Base-by-base conservation (phyloP, 2,329 filamentous ascomycete genomes). In the Exophiala dermatitidis region DNA sequence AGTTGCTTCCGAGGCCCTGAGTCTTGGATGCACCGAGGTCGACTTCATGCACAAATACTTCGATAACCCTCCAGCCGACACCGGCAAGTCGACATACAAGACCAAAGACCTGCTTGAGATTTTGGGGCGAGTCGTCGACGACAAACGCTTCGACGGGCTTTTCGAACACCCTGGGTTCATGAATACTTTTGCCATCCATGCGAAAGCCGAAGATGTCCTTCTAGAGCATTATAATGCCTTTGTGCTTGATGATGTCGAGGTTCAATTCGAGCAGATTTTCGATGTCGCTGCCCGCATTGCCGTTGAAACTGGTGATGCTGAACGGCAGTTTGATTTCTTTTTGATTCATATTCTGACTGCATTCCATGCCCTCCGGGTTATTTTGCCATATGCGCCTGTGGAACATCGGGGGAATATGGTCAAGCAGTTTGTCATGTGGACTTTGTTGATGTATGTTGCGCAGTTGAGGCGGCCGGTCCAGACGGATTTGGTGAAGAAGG, bases 211-310 rank as follows among this genome's bases (percentile, higher is more conserved):
- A 1, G 41, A 47, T 5, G 48, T 31, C 2, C 33, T 55, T 4
- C 9, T 55, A 8, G 48, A 55, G 31, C 53, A 55, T 10, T 55
- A 43, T 42, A 55, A 55, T n/a, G 53, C 48, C 5, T 51, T 38
- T 43, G 40, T 46, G 34, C n/a, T 43, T 33, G 29, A 40, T 3
- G 48, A 46, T 19, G 28, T 34, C 6, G 33, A 19, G 3, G 29
- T 42, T 29, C 48, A 49, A 4, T 47, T 55, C 29, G 48, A 55
- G 12, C 26, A 47, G 3, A 28, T 30, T 6, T 55, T 12, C 48
- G 53, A 55, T 31, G 12, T 51, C 7, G 34, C 47, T 4, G 53
- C 51, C 10, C 12, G 8, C 1, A 5, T 55, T 8, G 53, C 53
- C 9, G 38, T 55, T 38, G 31, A 26, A 1, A 42, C 52, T 3